Evolutionary conservation across 2,329 filamentous ascomycete genomes (phyloP), one percentile per base, ranked within the genome.

Genomic region (Pestalotiopsis sp.): DNA sequence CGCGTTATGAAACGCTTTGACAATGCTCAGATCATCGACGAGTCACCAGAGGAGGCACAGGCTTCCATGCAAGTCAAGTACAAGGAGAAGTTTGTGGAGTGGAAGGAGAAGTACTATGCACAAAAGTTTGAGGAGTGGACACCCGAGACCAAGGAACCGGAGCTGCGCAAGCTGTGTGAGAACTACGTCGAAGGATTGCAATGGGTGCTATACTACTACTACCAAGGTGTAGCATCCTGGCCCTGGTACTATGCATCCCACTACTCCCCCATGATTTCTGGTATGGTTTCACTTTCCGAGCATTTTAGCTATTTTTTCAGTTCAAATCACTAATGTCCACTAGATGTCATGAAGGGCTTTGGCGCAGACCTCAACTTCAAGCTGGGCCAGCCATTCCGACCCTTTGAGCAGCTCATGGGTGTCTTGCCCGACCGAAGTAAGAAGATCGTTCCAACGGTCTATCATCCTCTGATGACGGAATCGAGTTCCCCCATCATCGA

Each of bases 171-270:
- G 72, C 85, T 99, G 70, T 92, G 94, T 31, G 94, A 98, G 81
- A 99, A 98, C 81, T 99, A 99, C 76, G 94, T 99, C 6, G 94
- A 99, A 81, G 96, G 96, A 70, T 84, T 99, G 70, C 96, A 99
- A 79, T 99, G 96, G 97, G 96, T 99, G 58, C 85, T 99, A 64
- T 98, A 92, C 81, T 99, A 99, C 84, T 99, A 99, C 82, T 99
- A 99, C 82, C 91, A 92, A 67, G 96, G 96, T 71, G 96, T 99
- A 70, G 96, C 94, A 17, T 98, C 95, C 13, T 99, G 96, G 96
- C 94, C 96, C 14, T 99, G 96, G 96, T 99, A 93, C 82, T 99
- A 98, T 81, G 86, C 87, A 70, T 99, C 97, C 80, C 97, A 99
- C 81, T 99, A 99, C 81, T 93, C 97, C 11, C 96, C 96, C 1